These are phyloP conservation scores for Penicillium ochrochloron DNA, from an alignment of 495 filamentous ascomycete species.

Conservation along the genomic window DNA sequence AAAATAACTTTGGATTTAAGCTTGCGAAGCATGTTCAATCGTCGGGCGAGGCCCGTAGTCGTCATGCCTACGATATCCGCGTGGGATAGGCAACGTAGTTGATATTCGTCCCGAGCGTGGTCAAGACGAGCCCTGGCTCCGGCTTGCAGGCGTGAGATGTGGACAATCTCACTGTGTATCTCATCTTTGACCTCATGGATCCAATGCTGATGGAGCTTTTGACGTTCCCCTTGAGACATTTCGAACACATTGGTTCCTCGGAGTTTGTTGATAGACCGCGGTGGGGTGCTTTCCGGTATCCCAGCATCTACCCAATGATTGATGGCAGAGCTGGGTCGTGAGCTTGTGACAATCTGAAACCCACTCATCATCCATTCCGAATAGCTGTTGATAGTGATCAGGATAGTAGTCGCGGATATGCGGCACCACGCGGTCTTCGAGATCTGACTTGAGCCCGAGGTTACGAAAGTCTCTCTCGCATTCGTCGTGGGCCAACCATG, in stretches of 20 bases:
- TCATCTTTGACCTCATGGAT: background rate
- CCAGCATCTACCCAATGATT: background rate
- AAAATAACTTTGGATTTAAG: background rate
- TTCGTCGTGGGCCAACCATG: background rate
- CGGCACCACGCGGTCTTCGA: background rate
- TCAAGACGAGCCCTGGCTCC: background rate
- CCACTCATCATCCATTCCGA: background rate
- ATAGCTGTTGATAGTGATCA: background rate
- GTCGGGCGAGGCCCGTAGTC: background rate
- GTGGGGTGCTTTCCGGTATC: background rate
- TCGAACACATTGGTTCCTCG: background rate
- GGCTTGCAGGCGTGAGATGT: background rate
- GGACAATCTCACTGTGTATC: background rate
- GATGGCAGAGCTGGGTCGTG: background rate
- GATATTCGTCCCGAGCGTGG: background rate
- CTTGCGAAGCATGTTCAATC: background rate
- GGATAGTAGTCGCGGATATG: background rate
- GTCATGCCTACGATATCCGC: constrained; percentile 1
- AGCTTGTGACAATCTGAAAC: background rate
- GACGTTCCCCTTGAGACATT: background rate
- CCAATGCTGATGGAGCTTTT: background rate
- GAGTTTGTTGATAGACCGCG: background rate
- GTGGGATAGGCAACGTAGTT: background rate
- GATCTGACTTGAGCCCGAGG: background rate
- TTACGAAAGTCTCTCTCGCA: background rate